phyloP scores from a whole-genome alignment of 306 rosid genomes.

The Pterocarpus santalinus region DNA sequence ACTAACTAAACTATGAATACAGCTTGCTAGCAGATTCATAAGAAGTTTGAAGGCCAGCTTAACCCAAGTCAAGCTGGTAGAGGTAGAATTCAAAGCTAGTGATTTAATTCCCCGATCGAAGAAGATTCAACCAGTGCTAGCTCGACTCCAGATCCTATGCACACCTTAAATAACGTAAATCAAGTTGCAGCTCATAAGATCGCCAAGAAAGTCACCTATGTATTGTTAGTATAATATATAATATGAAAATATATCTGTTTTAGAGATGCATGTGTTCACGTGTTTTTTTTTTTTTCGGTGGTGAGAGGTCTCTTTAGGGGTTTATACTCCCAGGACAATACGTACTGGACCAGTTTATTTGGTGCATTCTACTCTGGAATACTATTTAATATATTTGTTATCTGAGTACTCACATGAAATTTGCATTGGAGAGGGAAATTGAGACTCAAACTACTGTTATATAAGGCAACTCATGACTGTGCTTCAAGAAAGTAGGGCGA shows the following conservation, averaged over 20 bases:
- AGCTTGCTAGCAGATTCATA: too few relatives aligned
- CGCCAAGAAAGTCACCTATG: neutral
- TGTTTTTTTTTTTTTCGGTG: neutral
- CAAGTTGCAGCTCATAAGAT: neutral
- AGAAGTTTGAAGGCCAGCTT: neutral
- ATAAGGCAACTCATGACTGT: too few relatives aligned
- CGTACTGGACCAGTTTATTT: slow-evolving; percentile 4
- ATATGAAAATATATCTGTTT: neutral
- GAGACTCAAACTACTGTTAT: too few relatives aligned
- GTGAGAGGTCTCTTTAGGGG: neutral
- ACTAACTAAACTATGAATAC: too few relatives aligned
- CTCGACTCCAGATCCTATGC: slow-evolving; percentile 15
- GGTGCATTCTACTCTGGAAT: neutral
- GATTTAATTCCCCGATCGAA: neutral
- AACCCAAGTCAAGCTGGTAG: neutral
- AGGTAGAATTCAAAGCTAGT: neutral
- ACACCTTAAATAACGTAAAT: neutral
- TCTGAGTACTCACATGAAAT: too few relatives aligned
- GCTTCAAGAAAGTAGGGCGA: too few relatives aligned
- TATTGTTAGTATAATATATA: neutral
- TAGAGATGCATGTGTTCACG: neutral
- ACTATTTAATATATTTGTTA: neutral
- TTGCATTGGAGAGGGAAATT: too few relatives aligned
- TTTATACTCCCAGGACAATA: neutral
- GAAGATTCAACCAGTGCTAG: neutral